Evolutionary conservation across 257 asterid species (phyloP).

Genomic region (Coffea canephora): DNA sequence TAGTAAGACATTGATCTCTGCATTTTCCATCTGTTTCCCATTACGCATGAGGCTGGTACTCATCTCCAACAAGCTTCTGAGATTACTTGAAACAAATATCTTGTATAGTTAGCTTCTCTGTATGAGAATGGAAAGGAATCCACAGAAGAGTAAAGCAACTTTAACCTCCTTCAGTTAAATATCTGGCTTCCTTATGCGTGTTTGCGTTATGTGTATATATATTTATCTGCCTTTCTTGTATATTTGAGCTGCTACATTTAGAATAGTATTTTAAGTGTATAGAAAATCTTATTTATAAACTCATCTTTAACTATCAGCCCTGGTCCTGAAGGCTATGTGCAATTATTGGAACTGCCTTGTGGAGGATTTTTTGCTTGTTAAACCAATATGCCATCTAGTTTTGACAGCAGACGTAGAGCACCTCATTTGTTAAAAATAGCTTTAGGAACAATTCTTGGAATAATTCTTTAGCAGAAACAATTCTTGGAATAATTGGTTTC

Average conservation of each 20-base stretch:
- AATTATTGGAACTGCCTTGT: neutral
- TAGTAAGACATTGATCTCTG: slow-evolving; percentile 12
- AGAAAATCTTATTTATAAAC: neutral
- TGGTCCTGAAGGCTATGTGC: neutral
- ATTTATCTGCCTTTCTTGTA: slow-evolving; percentile 4
- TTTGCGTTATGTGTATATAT: no score
- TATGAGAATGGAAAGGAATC: slow-evolving; percentile 33
- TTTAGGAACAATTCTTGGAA: no score
- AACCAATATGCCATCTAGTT: neutral
- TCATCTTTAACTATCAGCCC: neutral
- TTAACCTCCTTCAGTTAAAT: slow-evolving; percentile 16
- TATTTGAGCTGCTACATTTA: slow-evolving; percentile 6
- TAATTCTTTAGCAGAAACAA: neutral
- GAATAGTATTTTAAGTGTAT: neutral
- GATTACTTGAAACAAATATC: slow-evolving; percentile 23
- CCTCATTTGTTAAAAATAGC: neutral
- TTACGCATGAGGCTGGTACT: neutral
- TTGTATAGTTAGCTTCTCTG: slow-evolving; percentile 48
- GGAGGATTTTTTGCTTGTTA: neutral
- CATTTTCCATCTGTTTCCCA: neutral
- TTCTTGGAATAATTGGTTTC: neutral
- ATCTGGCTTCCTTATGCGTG: neutral
- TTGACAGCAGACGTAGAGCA: neutral
- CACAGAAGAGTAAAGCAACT: slow-evolving; percentile 41
- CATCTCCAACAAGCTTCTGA: slow-evolving; percentile 3